A percentile compares a stretch with the other conserved stretches of the same genome.
Evolutionary conservation across 2,329 filamentous ascomycete genomes (phyloP).

Genomic region (Xylaria sp.): DNA sequence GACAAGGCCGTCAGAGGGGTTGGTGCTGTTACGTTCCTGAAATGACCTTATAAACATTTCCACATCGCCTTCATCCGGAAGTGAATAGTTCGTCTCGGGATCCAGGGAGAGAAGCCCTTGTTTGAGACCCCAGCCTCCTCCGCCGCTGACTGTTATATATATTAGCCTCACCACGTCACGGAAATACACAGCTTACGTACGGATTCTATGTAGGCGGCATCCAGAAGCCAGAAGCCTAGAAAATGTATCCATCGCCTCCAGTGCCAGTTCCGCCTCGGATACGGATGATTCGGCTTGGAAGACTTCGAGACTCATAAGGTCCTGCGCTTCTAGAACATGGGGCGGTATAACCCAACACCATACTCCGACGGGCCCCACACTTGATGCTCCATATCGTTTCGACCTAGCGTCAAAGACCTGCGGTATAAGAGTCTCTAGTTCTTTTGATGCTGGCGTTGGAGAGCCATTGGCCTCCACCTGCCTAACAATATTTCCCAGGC

Average conservation of each 20-base stretch:
- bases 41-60: slow-evolving; percentile 57
- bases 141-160: slow-evolving; percentile 67
- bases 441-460: slow-evolving; percentile 65
- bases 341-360: slow-evolving; percentile 72
- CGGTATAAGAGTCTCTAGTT: slow-evolving; percentile 69
- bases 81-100: slow-evolving; percentile 61
- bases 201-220: slow-evolving; percentile 50
- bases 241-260: slow-evolving; percentile 35
- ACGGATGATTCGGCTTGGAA: slow-evolving; percentile 28
- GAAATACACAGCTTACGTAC: slow-evolving; percentile 39
- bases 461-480: slow-evolving; percentile 55
- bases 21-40: slow-evolving; percentile 36
- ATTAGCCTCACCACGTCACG: slow-evolving; percentile 27
- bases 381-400: slow-evolving; percentile 28
- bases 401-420: slow-evolving; percentile 53
- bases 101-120: slow-evolving; percentile 79
- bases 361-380: slow-evolving; percentile 57
- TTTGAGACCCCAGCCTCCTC: slow-evolving; percentile 83
- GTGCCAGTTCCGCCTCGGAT: slow-evolving; percentile 32
- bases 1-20: slow-evolving; percentile 57
- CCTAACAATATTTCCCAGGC: slow-evolving; percentile 79
- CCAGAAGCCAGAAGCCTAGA: slow-evolving; percentile 44
- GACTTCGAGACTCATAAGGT: slow-evolving; percentile 26
- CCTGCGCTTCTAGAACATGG: slow-evolving; percentile 27
- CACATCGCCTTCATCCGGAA: slow-evolving; percentile 54